Base-by-base conservation (phyloP, 257 asterid genomes). In the Scutellaria barbata region DNA sequence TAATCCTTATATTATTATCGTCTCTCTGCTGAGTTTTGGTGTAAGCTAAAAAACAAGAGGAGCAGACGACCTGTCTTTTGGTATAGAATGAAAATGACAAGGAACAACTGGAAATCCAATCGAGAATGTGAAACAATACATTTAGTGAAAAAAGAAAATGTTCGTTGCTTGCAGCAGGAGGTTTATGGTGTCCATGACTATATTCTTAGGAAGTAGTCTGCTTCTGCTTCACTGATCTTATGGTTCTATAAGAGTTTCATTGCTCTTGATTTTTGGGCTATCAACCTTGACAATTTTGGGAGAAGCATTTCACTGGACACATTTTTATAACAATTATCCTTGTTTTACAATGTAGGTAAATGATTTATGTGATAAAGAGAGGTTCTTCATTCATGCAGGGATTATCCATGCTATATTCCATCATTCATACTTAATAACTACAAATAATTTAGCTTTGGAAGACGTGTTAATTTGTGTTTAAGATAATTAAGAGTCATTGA, bases 161-260 rank as follows among this genome's bases (percentile, higher is more conserved):
- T 50, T 40, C 8, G 4, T 35, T 68, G n/a, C 35, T 3, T 37
- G 25, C 16, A 12, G 52, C 63, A 37, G 8, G 54, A 52, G 2
- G 53, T 40, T 39, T 40, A 37, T 37, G 41, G 10, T 20, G 3
- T 43, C 41, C 30, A 33, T 46, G 58, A 45, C 20, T 45, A 30
- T 30, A 3, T 30, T 30, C 35, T 30, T 30, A 3, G 52, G 42
- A 43, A 13, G 13, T 63, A 20, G 7, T 45, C 25, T 22, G 46
- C 16, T 48, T 8, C 47, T 13, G 46, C 46, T 33, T 65, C 71
- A 16, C 37, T 64, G 68, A 63, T 63, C 12, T n/a, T 42, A 13
- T 64, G 35, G 33, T 13, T 35, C 41, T 47, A n/a, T 65, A 14
- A 4, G n/a, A 9, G 8, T 65, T 47, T 18, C 33, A 1, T 17